Percentiles rank a stretch among this genome's conserved stretches.
phyloP scores from a whole-genome alignment of 306 rosid species.

The Aeschynomene evenia region DNA sequence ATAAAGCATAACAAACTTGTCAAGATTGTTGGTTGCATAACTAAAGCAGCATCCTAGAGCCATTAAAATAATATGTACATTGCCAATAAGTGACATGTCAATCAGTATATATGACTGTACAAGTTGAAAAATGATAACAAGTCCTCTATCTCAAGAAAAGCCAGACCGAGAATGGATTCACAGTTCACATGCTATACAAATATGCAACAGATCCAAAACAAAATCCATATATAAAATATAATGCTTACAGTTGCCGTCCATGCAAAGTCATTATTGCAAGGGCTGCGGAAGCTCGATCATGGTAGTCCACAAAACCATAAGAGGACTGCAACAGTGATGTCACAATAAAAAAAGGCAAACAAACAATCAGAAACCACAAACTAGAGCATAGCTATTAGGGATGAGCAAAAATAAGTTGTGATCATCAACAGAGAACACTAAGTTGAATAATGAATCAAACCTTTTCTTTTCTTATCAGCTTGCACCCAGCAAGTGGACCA shows the following conservation, averaged over 20 bases:
- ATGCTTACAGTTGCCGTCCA: conserved; percentile 63
- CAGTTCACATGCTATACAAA: conserved; percentile 19
- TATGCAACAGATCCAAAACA: conserved; percentile 24
- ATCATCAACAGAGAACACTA: conserved; percentile 17
- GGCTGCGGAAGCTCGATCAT: conserved; percentile 59
- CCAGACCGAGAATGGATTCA: not conserved
- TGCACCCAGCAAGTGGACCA: conserved; percentile 68
- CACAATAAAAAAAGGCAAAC: not conserved
- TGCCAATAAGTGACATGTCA: conserved; percentile 9
- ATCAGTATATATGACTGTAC: not conserved
- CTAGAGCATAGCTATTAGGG: not conserved
- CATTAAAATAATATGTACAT: not conserved
- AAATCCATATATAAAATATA: not conserved
- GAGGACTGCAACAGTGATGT: conserved; percentile 49
- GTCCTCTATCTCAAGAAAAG: conserved; percentile 21
- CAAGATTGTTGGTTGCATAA: not conserved
- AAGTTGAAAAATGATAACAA: conserved; percentile 19
- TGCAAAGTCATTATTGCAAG: conserved; percentile 64
- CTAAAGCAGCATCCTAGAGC: not conserved
- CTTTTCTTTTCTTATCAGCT: conserved; percentile 61
- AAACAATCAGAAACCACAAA: conserved; percentile 22
- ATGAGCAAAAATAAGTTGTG: not conserved
- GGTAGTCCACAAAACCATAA: conserved; percentile 64
- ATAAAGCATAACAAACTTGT: not conserved
- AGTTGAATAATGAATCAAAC: conserved; percentile 38